Evolutionary conservation across 805 yeast genomes (phyloP).

Genomic region (Candida insectorum): DNA sequence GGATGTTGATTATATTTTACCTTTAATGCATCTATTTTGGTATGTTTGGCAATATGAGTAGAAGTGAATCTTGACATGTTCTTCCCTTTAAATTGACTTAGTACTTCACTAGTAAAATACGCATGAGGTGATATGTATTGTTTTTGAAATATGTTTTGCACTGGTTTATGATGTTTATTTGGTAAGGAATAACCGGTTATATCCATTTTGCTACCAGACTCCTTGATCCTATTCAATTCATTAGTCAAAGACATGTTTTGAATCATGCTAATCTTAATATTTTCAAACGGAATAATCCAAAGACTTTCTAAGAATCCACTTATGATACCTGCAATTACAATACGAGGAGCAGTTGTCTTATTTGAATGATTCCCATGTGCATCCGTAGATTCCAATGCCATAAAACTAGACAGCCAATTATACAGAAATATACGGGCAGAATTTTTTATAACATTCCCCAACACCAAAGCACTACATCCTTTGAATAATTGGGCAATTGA

Average conservation of each 20-base stretch:
- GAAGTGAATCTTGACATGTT: conserved; percentile 22
- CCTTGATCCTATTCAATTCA: conserved; percentile 19
- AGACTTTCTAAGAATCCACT: conserved; percentile 82
- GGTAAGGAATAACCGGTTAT: conserved; percentile 24
- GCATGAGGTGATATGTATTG: conserved; percentile 43
- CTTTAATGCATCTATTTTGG: conserved; percentile 20
- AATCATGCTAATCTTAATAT: conserved; percentile 74
- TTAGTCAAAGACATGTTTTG: conserved; percentile 50
- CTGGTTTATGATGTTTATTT: conserved; percentile 22
- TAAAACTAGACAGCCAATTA: conserved; percentile 67
- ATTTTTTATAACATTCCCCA: conserved; percentile 74
- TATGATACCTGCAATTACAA: conserved; percentile 79
- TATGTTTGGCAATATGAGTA: conserved; percentile 11
- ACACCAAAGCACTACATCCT: conserved; percentile 74
- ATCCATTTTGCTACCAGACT: conserved; percentile 19
- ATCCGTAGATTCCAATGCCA: conserved; percentile 45
- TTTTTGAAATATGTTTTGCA: conserved; percentile 21
- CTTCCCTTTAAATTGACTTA: conserved; percentile 22
- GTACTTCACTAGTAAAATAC: conserved; percentile 33
- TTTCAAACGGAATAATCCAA: conserved; percentile 88
- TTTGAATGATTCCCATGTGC: conserved; percentile 38
- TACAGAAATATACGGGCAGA: conserved; percentile 70
- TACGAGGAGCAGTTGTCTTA: conserved; percentile 72
- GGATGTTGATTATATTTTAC: conserved; percentile 48
- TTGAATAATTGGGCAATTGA: conserved; percentile 34